These are phyloP conservation scores for Colletotrichum musae DNA, from an alignment of 2,329 filamentous ascomycete genomes.

Conservation along the genomic window DNA sequence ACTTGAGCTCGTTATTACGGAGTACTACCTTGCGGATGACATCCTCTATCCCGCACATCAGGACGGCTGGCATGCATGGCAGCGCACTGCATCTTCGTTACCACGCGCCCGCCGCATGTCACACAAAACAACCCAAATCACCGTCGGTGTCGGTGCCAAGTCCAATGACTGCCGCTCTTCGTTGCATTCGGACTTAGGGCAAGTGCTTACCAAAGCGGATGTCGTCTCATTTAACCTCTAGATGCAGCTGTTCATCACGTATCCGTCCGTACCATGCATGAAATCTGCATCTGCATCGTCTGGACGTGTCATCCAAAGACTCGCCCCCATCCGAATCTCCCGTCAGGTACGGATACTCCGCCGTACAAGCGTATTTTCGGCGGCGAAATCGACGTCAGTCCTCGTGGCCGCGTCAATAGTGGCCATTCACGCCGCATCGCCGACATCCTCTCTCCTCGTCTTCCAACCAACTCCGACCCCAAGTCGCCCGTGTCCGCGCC, in stretches of 20 bases:
- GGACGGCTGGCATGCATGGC: conserved; percentile 5
- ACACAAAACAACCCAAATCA: conserved; percentile 1
- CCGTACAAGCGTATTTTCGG: background rate
- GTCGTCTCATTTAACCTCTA: conserved; percentile 29
- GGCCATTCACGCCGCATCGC: conserved; percentile 29
- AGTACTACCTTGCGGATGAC: too few relatives aligned
- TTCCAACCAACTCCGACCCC: conserved; percentile 4
- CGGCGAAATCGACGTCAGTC: conserved; percentile 27
- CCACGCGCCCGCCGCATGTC: background rate
- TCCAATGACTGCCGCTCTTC: background rate
- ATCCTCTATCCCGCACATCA: background rate
- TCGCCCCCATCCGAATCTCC: conserved; percentile 2
- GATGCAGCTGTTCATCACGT: conserved; percentile 27
- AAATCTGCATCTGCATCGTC: conserved; percentile 27
- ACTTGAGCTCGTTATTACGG: background rate
- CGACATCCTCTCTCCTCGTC: conserved; percentile 18
- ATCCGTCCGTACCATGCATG: conserved; percentile 21
- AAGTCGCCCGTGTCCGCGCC: conserved; percentile 13
- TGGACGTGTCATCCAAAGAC: conserved; percentile 21
- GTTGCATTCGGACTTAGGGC: conserved; percentile 8
- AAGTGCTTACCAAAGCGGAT: conserved; percentile 28
- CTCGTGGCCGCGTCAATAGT: conserved; percentile 25
- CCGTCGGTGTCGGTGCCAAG: background rate
- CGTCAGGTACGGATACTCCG: background rate
- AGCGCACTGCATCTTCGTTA: conserved; percentile 17